phyloP scores from a whole-genome alignment of 1,284 basidiomycete genomes.

The Uromyces viciae-fabae region DNA sequence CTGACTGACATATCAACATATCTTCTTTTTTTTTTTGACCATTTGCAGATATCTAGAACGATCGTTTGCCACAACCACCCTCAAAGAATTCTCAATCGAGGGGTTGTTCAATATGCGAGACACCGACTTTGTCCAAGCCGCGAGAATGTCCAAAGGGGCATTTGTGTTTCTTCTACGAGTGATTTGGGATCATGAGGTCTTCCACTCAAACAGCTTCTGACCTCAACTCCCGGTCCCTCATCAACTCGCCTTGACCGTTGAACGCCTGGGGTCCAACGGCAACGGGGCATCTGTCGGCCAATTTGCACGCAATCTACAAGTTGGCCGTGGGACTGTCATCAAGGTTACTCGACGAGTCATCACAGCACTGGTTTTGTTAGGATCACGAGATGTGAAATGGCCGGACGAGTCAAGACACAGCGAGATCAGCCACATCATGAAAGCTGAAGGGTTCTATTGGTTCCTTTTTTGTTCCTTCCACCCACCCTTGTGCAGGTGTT shows the following conservation, averaged over 20 bases:
- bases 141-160: background rate
- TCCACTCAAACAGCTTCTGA: background rate
- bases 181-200: background rate
- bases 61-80: background rate
- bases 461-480: too few relatives aligned
- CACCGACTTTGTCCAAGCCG: background rate
- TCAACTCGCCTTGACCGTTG: background rate
- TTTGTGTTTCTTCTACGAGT: background rate
- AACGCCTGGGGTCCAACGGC: background rate
- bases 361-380: background rate
- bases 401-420: background rate
- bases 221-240: background rate
- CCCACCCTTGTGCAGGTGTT: too few relatives aligned
- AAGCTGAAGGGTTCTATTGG: background rate
- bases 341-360: background rate
- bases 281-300: background rate
- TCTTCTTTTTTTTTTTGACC: too few relatives aligned
- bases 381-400: background rate
- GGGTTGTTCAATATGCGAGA: background rate
- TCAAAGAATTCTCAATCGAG: background rate
- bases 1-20: too few relatives aligned
- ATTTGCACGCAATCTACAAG: background rate
- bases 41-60: too few relatives aligned
- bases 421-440: background rate
- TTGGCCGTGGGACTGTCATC: slow-evolving; percentile 19